Evolutionary conservation across 2,329 filamentous ascomycete species (phyloP).

Genomic region (Monosporascus ibericus): DNA sequence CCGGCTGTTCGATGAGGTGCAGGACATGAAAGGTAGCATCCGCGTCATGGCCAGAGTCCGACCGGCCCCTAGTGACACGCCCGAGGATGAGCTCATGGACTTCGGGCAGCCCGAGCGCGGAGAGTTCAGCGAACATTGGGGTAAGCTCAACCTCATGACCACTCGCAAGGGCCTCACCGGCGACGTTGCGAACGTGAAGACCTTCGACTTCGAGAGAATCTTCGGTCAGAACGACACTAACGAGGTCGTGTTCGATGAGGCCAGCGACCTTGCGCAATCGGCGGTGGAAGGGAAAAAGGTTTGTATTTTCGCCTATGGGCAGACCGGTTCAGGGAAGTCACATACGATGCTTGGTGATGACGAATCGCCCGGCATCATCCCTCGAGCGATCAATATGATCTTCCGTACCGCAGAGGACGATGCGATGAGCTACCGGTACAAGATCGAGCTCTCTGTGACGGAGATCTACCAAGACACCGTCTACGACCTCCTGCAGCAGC

Average conservation of each 20-base stretch:
- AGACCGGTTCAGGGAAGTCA: constrained; percentile 93
- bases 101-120: constrained; percentile 47
- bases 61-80: constrained; percentile 53
- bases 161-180: constrained; percentile 75
- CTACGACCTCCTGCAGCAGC: constrained; percentile 64
- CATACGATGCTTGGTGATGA: constrained; percentile 67
- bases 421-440: constrained; percentile 55
- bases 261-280: constrained; percentile 87
- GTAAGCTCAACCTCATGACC: constrained; percentile 72
- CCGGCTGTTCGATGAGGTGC: constrained; percentile 88
- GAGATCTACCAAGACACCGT: constrained; percentile 97
- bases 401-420: constrained; percentile 75
- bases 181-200: constrained; percentile 64
- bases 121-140: constrained; percentile 66
- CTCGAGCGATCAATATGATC: constrained; percentile 80
- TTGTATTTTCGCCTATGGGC: constrained; percentile 95
- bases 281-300: constrained; percentile 93
- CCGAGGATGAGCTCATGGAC: constrained; percentile 48
- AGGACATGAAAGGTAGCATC: constrained; percentile 94
- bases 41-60: constrained; percentile 92
- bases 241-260: constrained; percentile 82
- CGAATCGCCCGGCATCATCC: constrained; percentile 70
- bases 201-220: constrained; percentile 86
- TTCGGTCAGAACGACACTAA: constrained; percentile 74
- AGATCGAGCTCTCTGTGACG: constrained; percentile 87